Percentiles rank a stretch among this genome's conserved stretches.
Conservation (phyloP, 139 green algal genomes). For the Chlamydomonas eustigma region DNA sequence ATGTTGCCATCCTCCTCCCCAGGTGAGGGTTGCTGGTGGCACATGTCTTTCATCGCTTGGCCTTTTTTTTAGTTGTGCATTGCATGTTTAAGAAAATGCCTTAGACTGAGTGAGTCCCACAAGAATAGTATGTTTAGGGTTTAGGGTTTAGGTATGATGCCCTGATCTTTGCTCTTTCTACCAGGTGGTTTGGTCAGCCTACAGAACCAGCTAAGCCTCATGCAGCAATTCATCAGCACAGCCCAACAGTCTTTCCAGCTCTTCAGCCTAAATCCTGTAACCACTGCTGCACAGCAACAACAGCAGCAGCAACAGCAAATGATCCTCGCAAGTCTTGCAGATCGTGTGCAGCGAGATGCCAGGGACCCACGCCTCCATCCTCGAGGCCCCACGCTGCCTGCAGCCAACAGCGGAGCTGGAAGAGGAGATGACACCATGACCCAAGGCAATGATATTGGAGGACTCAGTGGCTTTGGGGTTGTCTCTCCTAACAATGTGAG, state of each 20-base stretch:
- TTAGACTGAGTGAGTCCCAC: no score
- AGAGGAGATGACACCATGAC: background rate
- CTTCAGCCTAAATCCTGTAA: background rate
- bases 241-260: background rate
- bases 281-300: background rate
- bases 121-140: no score
- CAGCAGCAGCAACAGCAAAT: constrained; percentile 1
- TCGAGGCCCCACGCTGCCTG: background rate
- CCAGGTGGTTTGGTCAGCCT: background rate
- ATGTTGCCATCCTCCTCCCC: background rate
- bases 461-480: background rate
- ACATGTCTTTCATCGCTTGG: no score
- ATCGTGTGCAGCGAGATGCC: background rate
- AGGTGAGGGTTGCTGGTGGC: no score
- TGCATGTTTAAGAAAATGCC: no score
- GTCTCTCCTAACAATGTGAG: background rate
- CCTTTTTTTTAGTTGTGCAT: no score
- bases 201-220: constrained; percentile 10
- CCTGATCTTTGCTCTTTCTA: no score
- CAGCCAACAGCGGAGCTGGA: background rate
- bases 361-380: background rate
- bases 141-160: no score
- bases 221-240: background rate
- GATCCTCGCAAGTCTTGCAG: background rate
- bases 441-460: background rate